Base-by-base conservation (phyloP, 179 eudicot genomes). In the Silene vulgaris region DNA sequence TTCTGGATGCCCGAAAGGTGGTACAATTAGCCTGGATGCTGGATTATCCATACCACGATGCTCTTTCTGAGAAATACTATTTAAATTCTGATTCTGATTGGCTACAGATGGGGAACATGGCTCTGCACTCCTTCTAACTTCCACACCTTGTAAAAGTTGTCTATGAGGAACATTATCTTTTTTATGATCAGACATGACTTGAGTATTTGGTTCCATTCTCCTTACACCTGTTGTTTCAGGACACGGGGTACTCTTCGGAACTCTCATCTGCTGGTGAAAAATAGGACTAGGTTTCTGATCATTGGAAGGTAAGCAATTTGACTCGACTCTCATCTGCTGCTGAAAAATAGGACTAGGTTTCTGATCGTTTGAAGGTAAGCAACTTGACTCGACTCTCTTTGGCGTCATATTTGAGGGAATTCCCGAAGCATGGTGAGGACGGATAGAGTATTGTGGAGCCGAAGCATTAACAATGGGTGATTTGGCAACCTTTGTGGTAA, bases 171-270 rank as follows among this genome's bases (percentile, higher is more conserved):
- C 28, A 64, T 52, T 59, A 62, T 86, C 82, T 20, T 76, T 65
- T 32, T 81, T 89, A 59, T 66, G 88, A 81, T 71, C 77, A 69
- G 75, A 76, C 45, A 80, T 30, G 30, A 85, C 73, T 71, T 92
- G 82, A 61, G 86, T 69, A 76, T 78, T 89, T 35, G 82, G 80
- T 77, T 87, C 94, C 67, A 84, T 87, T 82, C 75, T 85, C 77
- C 84, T 87, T 17, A 60, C 45, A 74, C 81, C 75, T 75, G 76
- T 71, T 79, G 73, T 81, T 52, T 82, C 89, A 21, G 85, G 78
- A 79, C 80, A 83, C 8, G 68, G 19, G 45, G 64, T 14, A 79
- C 73, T 79, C 80, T 87, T 81, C 7, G 84, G 72, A 73, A 69
- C 73, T 28, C 83, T 80, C 78, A 70, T 79, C 57, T 80, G 89